These are phyloP conservation scores for Phoenix roebelenii DNA, from an alignment of 176 grass and related monocot genomes.

Conservation along the genomic window DNA sequence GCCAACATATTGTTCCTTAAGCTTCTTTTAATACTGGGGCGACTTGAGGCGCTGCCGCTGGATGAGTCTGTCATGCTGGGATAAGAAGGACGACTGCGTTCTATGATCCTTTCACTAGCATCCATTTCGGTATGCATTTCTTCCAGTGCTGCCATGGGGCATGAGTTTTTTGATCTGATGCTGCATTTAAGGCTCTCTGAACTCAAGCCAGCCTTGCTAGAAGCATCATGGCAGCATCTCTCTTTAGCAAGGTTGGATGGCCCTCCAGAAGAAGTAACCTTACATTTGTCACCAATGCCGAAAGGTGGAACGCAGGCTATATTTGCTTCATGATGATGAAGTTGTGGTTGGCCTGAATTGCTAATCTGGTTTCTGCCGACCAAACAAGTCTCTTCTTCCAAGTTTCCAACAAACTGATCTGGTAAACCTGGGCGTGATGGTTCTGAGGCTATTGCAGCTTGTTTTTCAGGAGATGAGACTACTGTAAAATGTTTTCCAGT, in stretches of 20 bases:
- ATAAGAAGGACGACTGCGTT: conserved; percentile 15
- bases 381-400: background rate
- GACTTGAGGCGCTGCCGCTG: conserved; percentile 28
- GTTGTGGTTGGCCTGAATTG: background rate
- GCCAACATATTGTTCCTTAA: background rate
- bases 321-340: conserved; percentile 9
- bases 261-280: conserved; percentile 4
- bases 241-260: background rate
- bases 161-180: conserved; percentile 5
- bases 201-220: background rate
- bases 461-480: conserved; percentile 15
- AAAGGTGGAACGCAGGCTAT: conserved; percentile 19
- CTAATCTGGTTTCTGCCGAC: background rate
- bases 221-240: background rate
- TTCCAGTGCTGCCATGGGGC: conserved; percentile 1
- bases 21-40: conserved; percentile 19
- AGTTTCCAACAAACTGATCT: background rate
- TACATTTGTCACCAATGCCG: background rate
- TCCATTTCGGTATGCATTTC: background rate
- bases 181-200: background rate
- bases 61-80: conserved; percentile 37
- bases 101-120: background rate
- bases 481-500: conserved; percentile 31
- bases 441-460: background rate
- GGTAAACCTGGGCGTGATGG: background rate